Evolutionary conservation across 179 eudicot genomes (phyloP), one percentile per base, ranked within the genome.

Genomic region (Spergularia azorica): DNA sequence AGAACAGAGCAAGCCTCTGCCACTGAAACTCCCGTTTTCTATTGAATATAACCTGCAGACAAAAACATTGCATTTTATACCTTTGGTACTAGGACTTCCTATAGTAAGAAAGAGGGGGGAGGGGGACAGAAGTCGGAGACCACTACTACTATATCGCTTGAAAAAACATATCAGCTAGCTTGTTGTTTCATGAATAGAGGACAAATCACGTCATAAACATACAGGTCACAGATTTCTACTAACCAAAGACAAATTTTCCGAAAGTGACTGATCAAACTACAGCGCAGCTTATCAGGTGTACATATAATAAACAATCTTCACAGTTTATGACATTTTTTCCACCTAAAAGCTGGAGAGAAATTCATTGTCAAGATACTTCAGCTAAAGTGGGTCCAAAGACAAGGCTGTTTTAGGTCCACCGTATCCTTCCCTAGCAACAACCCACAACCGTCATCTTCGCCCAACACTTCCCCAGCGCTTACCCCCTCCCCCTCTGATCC

Each of bases 1-100:
- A 80, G 85, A 95, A 93, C 79, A 93, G 87, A 67, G 89, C 84
- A 71, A 95, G 89, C 87, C 80, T 95, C 75, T 87, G 80, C 99
- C 97, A 93, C 50, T 90, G 92, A 71, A 95, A 91, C 77, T 93
- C 97, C 75, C 84, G 89, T 84, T 81, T 87, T 76, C 79, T 88
- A 84, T 95, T 87, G 60, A 95, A 79, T 59, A 93, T 88, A 73
- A 91, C 99, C 99, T 95, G 86, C 79, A 83, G 46, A 57, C 3
- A 60, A 76, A 71, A 55, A 36, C 51, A 71, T 36, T 15, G 9
- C 21, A 2, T 13, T 15, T 58, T 59, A 58, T 48, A 41, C 51
- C 36, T 36, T n/a, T 48, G 26, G n/a, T 41, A 70, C n/a, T 13
- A n/a, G 54, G 61, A n/a, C 32, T 70, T 65, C 41, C 36, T 66